phyloP scores from a whole-genome alignment of 371 early-diverging fungal genomes.

The Batkoa obscura region DNA sequence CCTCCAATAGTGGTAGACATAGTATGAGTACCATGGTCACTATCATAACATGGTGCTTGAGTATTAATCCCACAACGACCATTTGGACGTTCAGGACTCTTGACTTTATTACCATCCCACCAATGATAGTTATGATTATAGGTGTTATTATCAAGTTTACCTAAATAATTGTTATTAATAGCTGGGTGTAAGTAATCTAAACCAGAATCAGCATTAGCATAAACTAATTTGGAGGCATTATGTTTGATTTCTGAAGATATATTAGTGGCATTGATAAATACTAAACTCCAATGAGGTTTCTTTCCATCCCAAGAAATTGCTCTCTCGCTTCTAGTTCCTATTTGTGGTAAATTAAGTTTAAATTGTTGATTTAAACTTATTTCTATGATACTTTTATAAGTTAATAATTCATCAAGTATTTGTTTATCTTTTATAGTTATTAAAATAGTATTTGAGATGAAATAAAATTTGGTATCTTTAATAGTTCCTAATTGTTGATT shows the following conservation, averaged over 20 bases:
- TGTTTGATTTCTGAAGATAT: neutral
- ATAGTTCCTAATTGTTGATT: neutral
- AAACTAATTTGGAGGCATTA: neutral
- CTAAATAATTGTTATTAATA: neutral
- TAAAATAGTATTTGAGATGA: neutral
- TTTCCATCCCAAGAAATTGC: neutral
- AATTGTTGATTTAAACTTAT: too few species aligned
- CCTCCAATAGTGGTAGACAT: neutral
- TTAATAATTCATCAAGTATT: too few species aligned
- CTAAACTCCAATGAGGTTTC: neutral
- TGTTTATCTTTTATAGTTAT: neutral
- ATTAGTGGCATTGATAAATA: neutral
- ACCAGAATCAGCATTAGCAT: neutral
- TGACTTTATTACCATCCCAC: constrained; percentile 4
- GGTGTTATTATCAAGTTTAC: neutral
- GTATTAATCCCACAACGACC: neutral
- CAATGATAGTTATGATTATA: neutral
- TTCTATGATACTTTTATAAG: too few species aligned
- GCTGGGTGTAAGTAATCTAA: neutral
- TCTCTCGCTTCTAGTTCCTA: neutral
- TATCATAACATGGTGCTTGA: neutral
- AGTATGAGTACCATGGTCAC: neutral
- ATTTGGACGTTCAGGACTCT: neutral
- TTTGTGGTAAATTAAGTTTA: too few species aligned
- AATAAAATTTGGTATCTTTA: neutral